Conservation (phyloP, 768 basidiomycete genomes). For the Dacryopinax spathularia region DNA sequence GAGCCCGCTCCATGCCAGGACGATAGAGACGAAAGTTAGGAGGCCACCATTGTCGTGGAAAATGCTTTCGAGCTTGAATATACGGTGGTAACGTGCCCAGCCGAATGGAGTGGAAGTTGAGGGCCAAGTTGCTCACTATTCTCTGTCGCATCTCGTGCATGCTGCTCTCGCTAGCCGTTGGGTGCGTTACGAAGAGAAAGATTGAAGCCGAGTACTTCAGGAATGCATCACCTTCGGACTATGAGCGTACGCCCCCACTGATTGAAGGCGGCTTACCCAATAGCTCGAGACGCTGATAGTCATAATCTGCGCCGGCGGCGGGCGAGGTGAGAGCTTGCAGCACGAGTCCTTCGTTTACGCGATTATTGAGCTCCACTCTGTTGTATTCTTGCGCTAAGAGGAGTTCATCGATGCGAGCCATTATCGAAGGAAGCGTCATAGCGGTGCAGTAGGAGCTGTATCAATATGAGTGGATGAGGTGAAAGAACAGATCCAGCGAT, state of each 20-base stretch:
- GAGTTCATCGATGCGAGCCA: slow-evolving; percentile 54
- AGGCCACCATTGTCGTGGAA: not conserved
- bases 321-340: slow-evolving; percentile 56
- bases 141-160: slow-evolving; percentile 52
- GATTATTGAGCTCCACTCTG: slow-evolving; percentile 45
- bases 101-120: slow-evolving; percentile 41
- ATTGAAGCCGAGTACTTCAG: slow-evolving; percentile 65
- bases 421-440: slow-evolving; percentile 59
- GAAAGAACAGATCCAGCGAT: slow-evolving; percentile 17
- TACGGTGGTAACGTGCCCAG: slow-evolving; percentile 49
- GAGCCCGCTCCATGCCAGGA: slow-evolving; percentile 5
- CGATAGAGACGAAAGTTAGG: not conserved
- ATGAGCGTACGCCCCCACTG: not conserved
- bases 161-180: slow-evolving; percentile 47
- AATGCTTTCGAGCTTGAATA: slow-evolving; percentile 37
- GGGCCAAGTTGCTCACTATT: slow-evolving; percentile 59
- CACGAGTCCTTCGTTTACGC: slow-evolving; percentile 47
- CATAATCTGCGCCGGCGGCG: slow-evolving; percentile 49
- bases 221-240: slow-evolving; percentile 54
- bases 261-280: slow-evolving; percentile 40
- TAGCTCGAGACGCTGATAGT: slow-evolving; percentile 77
- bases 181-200: slow-evolving; percentile 58
- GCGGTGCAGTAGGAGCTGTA: slow-evolving; percentile 52
- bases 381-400: slow-evolving; percentile 70
- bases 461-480: not conserved